phyloP scores from a whole-genome alignment of 352 stramenopile genomes.

The Elongisporangium prolatum region DNA sequence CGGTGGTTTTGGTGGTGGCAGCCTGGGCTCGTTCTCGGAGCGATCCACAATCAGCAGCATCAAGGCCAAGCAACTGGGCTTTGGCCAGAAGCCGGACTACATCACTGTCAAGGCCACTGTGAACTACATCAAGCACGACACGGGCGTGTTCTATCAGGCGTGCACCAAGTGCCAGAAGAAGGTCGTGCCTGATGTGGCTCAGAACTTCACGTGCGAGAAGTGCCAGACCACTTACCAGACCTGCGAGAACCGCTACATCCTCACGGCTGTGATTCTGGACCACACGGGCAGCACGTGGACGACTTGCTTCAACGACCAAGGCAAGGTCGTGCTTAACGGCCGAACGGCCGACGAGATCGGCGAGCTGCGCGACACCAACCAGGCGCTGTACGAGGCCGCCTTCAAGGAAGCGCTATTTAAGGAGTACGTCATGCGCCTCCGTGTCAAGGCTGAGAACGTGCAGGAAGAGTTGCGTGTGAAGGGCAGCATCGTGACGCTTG shows the following conservation, averaged over 20 bases:
- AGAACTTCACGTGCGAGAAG: slow-evolving; percentile 96
- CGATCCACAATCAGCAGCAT: slow-evolving; percentile 91
- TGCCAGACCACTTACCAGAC: slow-evolving; percentile 92
- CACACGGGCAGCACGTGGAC: slow-evolving; percentile 93
- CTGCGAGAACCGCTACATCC: slow-evolving; percentile 95
- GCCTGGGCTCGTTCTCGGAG: slow-evolving; percentile 80
- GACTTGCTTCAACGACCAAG: slow-evolving; percentile 97
- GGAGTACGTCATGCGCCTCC: slow-evolving; percentile 81
- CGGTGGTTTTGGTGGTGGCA: slow-evolving; percentile 71
- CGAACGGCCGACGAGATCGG: slow-evolving; percentile 92
- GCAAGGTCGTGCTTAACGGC: slow-evolving; percentile 89
- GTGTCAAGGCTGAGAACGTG: slow-evolving; percentile 95
- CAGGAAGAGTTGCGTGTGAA: slow-evolving; percentile 96
- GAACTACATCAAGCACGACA: slow-evolving; percentile 97
- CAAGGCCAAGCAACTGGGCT: slow-evolving; percentile 93
- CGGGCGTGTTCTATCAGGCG: slow-evolving; percentile 83
- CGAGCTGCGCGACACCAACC: slow-evolving; percentile 80
- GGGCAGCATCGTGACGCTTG: slow-evolving; percentile 86
- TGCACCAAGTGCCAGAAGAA: slow-evolving; percentile 91
- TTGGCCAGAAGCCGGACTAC: slow-evolving; percentile 95
- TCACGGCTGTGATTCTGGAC: slow-evolving; percentile 92
- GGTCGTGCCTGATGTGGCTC: slow-evolving; percentile 90
- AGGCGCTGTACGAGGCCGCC: slow-evolving; percentile 86
- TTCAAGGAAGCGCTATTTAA: slow-evolving; percentile 94
- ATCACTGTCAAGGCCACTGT: slow-evolving; percentile 95